A percentile compares a stretch with the other conserved stretches of the same genome.
These are phyloP conservation scores for Chalaropsis thielavioides DNA, from an alignment of 2,329 filamentous ascomycete species.

Conservation along the genomic window DNA sequence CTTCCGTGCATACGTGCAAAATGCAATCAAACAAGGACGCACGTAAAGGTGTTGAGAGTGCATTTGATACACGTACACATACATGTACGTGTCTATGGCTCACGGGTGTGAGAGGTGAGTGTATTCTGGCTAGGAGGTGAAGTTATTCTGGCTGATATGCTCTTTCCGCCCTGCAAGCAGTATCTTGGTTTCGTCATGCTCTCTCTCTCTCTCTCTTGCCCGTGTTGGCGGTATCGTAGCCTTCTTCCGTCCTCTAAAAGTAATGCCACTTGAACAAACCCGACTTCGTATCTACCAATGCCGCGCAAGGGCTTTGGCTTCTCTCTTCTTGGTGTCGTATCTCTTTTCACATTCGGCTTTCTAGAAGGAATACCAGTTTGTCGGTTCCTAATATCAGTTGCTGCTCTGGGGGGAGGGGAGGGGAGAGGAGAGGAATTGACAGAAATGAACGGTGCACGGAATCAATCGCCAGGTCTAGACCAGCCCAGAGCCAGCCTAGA, in stretches of 20 bases:
- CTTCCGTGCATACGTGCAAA: neutral
- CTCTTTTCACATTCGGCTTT: neutral
- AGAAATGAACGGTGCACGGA: conserved; percentile 4
- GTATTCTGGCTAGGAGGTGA: no score
- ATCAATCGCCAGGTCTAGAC: conserved; percentile 16
- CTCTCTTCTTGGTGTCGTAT: neutral
- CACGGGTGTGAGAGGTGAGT: no score
- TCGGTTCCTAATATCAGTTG: neutral
- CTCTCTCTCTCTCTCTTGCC: neutral
- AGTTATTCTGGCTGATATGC: no score
- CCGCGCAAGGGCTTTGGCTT: neutral
- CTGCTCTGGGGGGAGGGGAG: neutral
- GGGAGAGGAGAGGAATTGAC: neutral
- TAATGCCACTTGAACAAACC: neutral
- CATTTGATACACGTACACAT: neutral
- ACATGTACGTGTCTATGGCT: no score
- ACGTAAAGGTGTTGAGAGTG: no score
- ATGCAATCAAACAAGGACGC: no score
- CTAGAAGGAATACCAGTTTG: conserved; percentile 5
- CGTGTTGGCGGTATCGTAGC: neutral
- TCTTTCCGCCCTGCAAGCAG: no score
- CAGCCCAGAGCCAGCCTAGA: conserved; percentile 8
- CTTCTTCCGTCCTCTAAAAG: neutral
- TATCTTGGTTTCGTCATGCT: no score
- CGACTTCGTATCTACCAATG: neutral